Conservation (phyloP, 495 filamentous ascomycete species). For the Neurospora tetraspora region DNA sequence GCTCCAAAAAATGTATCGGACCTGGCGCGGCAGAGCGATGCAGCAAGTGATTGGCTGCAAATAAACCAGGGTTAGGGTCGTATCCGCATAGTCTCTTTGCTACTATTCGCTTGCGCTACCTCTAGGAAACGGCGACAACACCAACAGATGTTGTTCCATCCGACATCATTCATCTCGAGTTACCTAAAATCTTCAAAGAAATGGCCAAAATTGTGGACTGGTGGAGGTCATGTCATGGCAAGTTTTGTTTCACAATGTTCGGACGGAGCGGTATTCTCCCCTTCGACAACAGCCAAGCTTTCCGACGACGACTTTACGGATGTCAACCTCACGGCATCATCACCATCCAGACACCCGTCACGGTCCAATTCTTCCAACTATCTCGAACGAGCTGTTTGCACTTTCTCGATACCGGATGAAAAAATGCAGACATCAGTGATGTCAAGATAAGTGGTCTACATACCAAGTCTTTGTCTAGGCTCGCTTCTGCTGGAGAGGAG, state of each 20-base stretch:
- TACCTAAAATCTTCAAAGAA: not conserved
- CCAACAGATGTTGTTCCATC: not conserved
- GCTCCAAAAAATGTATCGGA: not conserved
- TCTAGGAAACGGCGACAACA: not conserved
- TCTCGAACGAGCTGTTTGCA: not conserved
- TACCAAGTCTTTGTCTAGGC: not conserved
- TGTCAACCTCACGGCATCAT: not conserved
- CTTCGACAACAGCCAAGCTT: not conserved
- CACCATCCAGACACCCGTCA: not conserved
- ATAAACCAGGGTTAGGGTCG: not conserved
- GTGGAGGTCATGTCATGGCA: not conserved
- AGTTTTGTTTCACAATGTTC: not conserved
- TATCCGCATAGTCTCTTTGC: not conserved
- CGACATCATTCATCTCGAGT: not conserved
- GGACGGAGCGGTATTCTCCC: not conserved
- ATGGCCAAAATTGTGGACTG: not conserved
- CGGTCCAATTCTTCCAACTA: not conserved
- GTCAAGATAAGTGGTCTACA: not conserved
- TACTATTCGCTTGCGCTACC: not conserved
- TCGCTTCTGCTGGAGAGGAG: not conserved
- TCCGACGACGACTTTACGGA: not conserved
- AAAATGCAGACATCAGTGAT: not conserved
- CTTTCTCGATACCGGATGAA: not conserved
- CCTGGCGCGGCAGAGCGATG: not conserved
- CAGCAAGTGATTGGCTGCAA: not conserved